A percentile compares a stretch with the other conserved stretches of the same genome.
Evolutionary conservation across 2,329 filamentous ascomycete genomes (phyloP).

Genomic region (Sporothrix pallida): DNA sequence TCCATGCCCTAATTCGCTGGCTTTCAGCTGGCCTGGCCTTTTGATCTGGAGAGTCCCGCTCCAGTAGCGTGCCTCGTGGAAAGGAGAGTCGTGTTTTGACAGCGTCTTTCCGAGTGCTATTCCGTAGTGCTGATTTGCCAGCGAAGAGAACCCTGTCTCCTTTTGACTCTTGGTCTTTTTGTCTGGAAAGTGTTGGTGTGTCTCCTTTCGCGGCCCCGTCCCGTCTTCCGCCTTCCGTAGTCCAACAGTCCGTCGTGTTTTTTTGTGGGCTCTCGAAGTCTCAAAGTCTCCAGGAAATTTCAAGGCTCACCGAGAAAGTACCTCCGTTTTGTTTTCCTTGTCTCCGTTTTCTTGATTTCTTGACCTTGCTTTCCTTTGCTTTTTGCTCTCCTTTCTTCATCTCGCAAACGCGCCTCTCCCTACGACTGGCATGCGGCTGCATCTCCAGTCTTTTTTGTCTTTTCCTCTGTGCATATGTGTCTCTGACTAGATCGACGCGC

Average conservation of each 20-base stretch:
- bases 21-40: constrained; percentile 14
- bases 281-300: neutral
- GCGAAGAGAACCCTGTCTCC: neutral
- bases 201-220: constrained; percentile 28
- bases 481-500: constrained; percentile 26
- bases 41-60: neutral
- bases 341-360: neutral
- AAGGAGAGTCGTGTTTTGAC: neutral
- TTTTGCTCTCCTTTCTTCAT: neutral
- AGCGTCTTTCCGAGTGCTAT: neutral
- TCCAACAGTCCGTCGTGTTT: constrained; percentile 24
- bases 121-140: neutral
- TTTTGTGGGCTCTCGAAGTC: neutral
- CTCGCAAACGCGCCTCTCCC: neutral
- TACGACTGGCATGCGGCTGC: constrained; percentile 11
- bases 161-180: neutral
- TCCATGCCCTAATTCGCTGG: neutral
- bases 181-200: neutral
- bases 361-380: neutral
- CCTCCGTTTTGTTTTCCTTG: constrained; percentile 15
- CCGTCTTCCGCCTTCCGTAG: constrained; percentile 30
- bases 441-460: neutral
- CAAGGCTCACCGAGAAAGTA: neutral
- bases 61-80: neutral
- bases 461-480: neutral